Evolutionary conservation across 805 yeast species (phyloP).

Genomic region (Candida broadrunensis): DNA sequence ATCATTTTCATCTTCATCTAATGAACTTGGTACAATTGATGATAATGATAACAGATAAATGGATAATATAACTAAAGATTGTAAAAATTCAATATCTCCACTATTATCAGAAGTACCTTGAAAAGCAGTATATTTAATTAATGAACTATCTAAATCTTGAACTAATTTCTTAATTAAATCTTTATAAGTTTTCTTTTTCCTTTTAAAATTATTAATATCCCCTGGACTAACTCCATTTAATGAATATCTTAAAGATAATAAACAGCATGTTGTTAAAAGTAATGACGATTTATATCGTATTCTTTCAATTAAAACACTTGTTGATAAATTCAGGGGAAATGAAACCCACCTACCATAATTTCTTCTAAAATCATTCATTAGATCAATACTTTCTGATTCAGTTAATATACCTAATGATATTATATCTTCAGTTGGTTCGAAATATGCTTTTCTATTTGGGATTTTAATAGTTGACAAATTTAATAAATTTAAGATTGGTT

Average conservation of each 20-base stretch:
- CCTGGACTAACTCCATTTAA: constrained; percentile 23
- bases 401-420: constrained; percentile 49
- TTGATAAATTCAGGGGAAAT: constrained; percentile 53
- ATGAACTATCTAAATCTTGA: constrained; percentile 45
- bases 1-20: constrained; percentile 12
- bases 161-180: constrained; percentile 45
- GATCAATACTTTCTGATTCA: constrained; percentile 43
- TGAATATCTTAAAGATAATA: constrained; percentile 55
- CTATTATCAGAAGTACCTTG: constrained; percentile 9
- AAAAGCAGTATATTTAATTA: constrained; percentile 30
- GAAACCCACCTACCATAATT: constrained; percentile 79
- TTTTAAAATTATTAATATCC: constrained; percentile 17
- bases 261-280: constrained; percentile 64
- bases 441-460: neutral
- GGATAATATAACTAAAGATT: constrained; percentile 62
- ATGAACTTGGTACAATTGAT: constrained; percentile 25
- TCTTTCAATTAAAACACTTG: constrained; percentile 46
- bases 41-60: constrained; percentile 64
- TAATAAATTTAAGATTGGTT: constrained; percentile 33
- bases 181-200: constrained; percentile 35
- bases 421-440: constrained; percentile 36
- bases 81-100: constrained; percentile 56
- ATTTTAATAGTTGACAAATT: constrained; percentile 8
- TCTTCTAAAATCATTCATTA: constrained; percentile 58
- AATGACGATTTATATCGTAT: constrained; percentile 55